Base-by-base conservation (phyloP, 345 rosid species). In the Mercurialis annua region DNA sequence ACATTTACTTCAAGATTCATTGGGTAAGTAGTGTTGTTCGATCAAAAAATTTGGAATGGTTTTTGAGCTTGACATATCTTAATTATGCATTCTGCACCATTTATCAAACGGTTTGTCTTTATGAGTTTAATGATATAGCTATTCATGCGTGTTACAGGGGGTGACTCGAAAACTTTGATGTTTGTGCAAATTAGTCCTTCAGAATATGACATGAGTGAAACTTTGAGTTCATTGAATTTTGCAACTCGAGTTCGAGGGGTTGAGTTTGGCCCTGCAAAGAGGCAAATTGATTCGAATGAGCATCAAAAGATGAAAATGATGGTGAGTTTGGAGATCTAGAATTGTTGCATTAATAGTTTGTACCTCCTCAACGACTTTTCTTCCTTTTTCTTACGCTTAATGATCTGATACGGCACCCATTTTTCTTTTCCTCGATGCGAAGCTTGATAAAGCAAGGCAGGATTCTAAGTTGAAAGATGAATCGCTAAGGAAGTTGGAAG, bases 141-240 rank as follows among this genome's bases (percentile, higher is more conserved):
- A 34, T 34, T 34, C 5, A 65, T 20, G 11, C 67, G 47, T 24
- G 27, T 49, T 73, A 66, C 85, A 92, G 98, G 98, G 56, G 98
- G 98, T 61, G 92, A 90, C 79, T 87, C 98, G 59, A 92, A 92
- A 71, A 92, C 98, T 15, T 66, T 86, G 73, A 90, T 92, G 98
- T 86, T 90, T 77, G 95, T 92, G 70, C 98, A 92, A 83, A 92
- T 92, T 54, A 90, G 97, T 78, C 98, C 98, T 53, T 86, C 97
- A 49, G 98, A 90, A 52, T 81, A 80, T 68, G 98, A 92, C 77
- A 59, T 81, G 62, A 85, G 97, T 70, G 98, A 92, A 81, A 88
- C 97, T 27, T 57, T 90, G 67, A 92, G 98, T 63, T 92, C 98
- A 58, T 71, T 92, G 20, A 92, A 86, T 81, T 90, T 92, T 67